These are phyloP conservation scores for Boletus rubropictus DNA, from an alignment of 768 basidiomycete species.

Conservation along the genomic window DNA sequence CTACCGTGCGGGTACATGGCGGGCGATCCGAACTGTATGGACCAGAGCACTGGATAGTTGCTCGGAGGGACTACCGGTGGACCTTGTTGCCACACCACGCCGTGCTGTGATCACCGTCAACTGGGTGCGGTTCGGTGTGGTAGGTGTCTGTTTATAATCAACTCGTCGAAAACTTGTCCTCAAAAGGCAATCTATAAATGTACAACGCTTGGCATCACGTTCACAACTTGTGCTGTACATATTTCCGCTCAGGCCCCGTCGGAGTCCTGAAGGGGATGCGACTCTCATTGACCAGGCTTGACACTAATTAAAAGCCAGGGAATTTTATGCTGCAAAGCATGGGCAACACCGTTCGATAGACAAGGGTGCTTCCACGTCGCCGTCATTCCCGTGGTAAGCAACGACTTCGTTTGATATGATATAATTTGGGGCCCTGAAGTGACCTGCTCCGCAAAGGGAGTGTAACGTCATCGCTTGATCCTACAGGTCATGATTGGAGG, in stretches of 20 bases:
- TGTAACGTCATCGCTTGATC: background rate
- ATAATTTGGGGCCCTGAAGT: no score
- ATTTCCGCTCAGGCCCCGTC: constrained; percentile 26
- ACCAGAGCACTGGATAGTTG: no score
- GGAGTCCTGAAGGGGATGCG: background rate
- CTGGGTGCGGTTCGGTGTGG: background rate
- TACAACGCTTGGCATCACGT: background rate
- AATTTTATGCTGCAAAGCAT: background rate
- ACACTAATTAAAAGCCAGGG: background rate
- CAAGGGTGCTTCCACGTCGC: background rate
- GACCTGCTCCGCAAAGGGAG: background rate
- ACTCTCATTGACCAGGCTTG: background rate
- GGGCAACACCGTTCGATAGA: no score
- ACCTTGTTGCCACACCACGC: constrained; percentile 5
- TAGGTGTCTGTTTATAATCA: background rate
- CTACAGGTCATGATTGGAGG: background rate
- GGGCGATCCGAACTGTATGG: background rate
- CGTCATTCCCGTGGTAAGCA: no score
- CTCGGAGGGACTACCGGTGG: no score
- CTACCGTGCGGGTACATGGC: background rate
- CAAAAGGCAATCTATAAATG: constrained; percentile 5
- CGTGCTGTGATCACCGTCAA: background rate
- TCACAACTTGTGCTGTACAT: constrained; percentile 2
- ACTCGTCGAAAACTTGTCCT: background rate
- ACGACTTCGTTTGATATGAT: no score